Conservation (phyloP, 148 eudicot species). For the Vaccinium myrtillus region DNA sequence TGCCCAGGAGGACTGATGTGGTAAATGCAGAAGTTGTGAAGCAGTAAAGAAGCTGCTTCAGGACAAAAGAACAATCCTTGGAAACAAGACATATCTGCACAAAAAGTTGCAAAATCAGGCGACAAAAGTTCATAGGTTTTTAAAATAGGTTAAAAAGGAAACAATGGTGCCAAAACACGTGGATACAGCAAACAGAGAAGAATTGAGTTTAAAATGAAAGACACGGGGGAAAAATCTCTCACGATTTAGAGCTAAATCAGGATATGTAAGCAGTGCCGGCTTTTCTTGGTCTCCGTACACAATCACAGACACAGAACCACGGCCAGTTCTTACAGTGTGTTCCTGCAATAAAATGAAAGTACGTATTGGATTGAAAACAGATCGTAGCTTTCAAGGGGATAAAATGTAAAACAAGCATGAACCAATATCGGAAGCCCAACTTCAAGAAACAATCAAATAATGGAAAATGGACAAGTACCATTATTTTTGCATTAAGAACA, state of each 20-base stretch:
- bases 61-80: constrained; percentile 69
- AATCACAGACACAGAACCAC: constrained; percentile 83
- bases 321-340: constrained; percentile 68
- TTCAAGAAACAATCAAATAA: not conserved
- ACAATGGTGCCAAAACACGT: not conserved
- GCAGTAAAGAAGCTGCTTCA: constrained; percentile 62
- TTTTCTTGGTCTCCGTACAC: constrained; percentile 96
- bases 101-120: not conserved
- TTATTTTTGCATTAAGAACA: not conserved
- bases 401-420: not conserved
- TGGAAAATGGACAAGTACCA: not conserved
- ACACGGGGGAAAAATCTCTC: constrained; percentile 24
- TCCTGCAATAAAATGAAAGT: constrained; percentile 50
- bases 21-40: constrained; percentile 61
- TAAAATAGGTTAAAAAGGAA: not conserved
- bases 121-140: not conserved
- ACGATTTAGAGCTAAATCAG: constrained; percentile 98
- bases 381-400: not conserved
- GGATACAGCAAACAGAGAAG: not conserved
- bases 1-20: constrained; percentile 69
- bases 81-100: constrained; percentile 57
- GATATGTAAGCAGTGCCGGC: constrained; percentile 91
- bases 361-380: not conserved
- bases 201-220: not conserved
- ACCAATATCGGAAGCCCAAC: not conserved